Percentiles rank a stretch among this genome's conserved stretches.
Evolutionary conservation across 176 grass and related monocot species (phyloP).

Genomic region (Carex scoparia): DNA sequence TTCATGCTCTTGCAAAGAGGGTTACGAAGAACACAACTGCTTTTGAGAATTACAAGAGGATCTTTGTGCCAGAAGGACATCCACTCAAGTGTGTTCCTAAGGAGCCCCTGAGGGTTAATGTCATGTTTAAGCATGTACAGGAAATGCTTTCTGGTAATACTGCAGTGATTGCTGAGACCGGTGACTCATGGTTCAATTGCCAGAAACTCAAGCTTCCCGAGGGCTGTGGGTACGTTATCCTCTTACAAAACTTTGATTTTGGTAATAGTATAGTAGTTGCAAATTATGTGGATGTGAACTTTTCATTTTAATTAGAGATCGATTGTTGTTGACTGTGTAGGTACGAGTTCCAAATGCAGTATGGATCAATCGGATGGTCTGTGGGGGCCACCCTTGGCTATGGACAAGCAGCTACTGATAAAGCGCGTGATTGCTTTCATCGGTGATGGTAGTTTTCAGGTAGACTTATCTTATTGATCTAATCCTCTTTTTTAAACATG

Average conservation of each 20-base stretch:
- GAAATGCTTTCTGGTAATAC: conserved; percentile 38
- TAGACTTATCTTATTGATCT: background rate
- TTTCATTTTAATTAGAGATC: background rate
- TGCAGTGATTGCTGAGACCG: conserved; percentile 63
- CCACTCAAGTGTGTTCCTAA: conserved; percentile 22
- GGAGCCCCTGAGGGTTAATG: conserved; percentile 59
- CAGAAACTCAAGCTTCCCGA: conserved; percentile 68
- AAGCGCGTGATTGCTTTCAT: conserved; percentile 71
- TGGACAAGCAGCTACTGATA: conserved; percentile 39
- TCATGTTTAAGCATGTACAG: conserved; percentile 80
- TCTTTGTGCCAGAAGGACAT: conserved; percentile 55
- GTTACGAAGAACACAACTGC: conserved; percentile 49
- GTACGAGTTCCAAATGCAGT: conserved; percentile 93
- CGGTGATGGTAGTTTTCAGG: conserved; percentile 84
- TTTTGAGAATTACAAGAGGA: conserved; percentile 55
- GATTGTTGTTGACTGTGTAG: conserved; percentile 12
- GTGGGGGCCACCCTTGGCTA: conserved; percentile 63
- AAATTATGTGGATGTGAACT: background rate
- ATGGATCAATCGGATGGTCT: conserved; percentile 76
- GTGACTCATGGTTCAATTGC: conserved; percentile 90
- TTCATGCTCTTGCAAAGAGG: conserved; percentile 34
- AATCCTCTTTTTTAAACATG: conserved; percentile 8
- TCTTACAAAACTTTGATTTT: background rate
- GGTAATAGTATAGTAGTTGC: background rate
- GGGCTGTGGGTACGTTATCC: conserved; percentile 40